A percentile compares a stretch with the other conserved stretches of the same genome.
phyloP scores from a whole-genome alignment of 2,329 filamentous ascomycete species.

The Pseudogymnoascus sp. region DNA sequence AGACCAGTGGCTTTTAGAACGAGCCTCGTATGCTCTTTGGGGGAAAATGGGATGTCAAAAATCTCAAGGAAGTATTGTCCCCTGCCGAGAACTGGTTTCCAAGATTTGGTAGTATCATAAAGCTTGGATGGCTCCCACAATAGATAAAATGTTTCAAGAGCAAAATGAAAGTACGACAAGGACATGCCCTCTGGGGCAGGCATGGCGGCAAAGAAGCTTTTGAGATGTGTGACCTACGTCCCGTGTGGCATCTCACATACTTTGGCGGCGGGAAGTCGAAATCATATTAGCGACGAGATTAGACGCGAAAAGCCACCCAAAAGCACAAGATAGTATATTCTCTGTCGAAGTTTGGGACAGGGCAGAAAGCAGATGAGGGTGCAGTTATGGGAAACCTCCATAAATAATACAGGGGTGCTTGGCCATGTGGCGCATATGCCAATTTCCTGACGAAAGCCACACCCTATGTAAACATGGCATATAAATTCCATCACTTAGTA shows the following conservation, averaged over 20 bases:
- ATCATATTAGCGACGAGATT: neutral
- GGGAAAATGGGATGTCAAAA: neutral
- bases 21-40: neutral
- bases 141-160: no score
- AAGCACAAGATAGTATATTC: neutral
- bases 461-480: neutral
- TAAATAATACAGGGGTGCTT: neutral
- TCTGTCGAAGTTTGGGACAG: neutral
- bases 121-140: neutral
- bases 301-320: neutral
- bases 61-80: neutral
- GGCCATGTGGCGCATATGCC: neutral
- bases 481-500: neutral
- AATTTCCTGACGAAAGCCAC: neutral
- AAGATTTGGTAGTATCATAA: neutral
- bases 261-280: neutral
- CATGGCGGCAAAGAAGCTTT: neutral
- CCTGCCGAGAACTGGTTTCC: neutral
- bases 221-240: neutral
- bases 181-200: no score
- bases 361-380: neutral
- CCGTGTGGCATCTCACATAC: neutral
- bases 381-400: neutral
- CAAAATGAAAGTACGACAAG: no score
- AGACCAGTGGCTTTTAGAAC: neutral